Conservation (phyloP, 2,329 filamentous ascomycete species). For the Penicillium sp. region DNA sequence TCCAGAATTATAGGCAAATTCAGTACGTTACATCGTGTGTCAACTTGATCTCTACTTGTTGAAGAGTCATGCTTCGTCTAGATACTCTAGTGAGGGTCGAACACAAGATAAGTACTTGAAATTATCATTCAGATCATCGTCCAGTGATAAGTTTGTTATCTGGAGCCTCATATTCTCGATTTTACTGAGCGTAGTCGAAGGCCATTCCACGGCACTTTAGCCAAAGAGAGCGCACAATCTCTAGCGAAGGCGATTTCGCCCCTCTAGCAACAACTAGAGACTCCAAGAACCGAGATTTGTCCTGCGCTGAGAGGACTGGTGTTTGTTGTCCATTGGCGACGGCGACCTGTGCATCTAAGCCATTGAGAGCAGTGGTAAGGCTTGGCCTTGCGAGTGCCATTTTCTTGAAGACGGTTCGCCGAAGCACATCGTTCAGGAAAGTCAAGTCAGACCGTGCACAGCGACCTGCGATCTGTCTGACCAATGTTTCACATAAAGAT, state of each 20-base stretch:
- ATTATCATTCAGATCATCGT: background rate
- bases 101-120: too few species aligned
- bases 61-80: too few species aligned
- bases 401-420: conserved; percentile 44
- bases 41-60: too few species aligned
- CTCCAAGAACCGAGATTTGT: conserved; percentile 43
- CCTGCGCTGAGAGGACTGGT: conserved; percentile 31
- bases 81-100: too few species aligned
- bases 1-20: too few species aligned
- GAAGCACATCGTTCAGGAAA: conserved; percentile 42
- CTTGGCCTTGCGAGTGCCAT: conserved; percentile 40
- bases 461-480: conserved; percentile 42
- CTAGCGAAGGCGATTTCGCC: conserved; percentile 35
- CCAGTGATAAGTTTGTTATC: background rate
- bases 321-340: conserved; percentile 20
- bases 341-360: conserved; percentile 24
- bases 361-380: conserved; percentile 37
- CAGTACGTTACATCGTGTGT: too few species aligned
- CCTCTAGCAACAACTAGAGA: conserved; percentile 41
- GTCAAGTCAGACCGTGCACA: conserved; percentile 48
- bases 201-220: conserved; percentile 44
- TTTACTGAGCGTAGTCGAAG: conserved; percentile 39
- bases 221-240: conserved; percentile 45
- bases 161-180: background rate
- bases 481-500: conserved; percentile 39